phyloP scores from a whole-genome alignment of 768 basidiomycete species.

The Boletales sp. region DNA sequence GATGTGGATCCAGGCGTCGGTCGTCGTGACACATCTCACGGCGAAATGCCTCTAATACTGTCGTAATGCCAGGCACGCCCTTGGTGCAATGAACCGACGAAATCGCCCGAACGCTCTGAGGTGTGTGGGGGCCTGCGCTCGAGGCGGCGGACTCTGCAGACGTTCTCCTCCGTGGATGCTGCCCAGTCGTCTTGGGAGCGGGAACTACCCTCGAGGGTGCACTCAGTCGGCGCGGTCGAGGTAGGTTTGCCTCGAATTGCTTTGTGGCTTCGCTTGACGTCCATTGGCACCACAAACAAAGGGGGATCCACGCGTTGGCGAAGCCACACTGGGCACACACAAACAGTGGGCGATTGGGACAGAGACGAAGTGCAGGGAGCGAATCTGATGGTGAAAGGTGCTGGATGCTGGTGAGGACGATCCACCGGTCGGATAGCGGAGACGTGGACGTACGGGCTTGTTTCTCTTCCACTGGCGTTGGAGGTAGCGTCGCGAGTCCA shows the following conservation, averaged over 20 bases:
- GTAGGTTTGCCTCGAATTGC: constrained; percentile 37
- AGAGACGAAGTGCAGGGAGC: constrained; percentile 42
- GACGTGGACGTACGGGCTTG: constrained; percentile 32
- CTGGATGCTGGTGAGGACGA: constrained; percentile 25
- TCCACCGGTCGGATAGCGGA: constrained; percentile 11
- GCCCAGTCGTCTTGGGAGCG: constrained; percentile 9
- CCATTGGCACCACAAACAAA: constrained; percentile 53
- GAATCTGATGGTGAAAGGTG: constrained; percentile 44
- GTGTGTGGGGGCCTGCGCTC: constrained; percentile 20
- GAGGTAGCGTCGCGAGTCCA: constrained; percentile 32
- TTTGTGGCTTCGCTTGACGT: constrained; percentile 39
- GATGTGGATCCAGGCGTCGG: constrained; percentile 10
- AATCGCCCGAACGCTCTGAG: constrained; percentile 15
- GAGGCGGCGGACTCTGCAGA: constrained; percentile 21
- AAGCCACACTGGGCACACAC: constrained; percentile 47
- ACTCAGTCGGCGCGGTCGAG: constrained; percentile 33
- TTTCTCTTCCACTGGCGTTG: constrained; percentile 42
- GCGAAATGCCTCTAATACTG: constrained; percentile 21
- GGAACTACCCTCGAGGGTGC: constrained; percentile 20
- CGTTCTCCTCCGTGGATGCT: constrained; percentile 10
- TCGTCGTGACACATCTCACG: constrained; percentile 18
- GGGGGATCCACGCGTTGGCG: constrained; percentile 43
- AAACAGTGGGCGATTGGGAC: constrained; percentile 42
- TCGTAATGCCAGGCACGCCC: constrained; percentile 28
- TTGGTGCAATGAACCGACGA: constrained; percentile 1